phyloP scores from a whole-genome alignment of 108 stramenopile genomes.

The Discostella stelligeroides region DNA sequence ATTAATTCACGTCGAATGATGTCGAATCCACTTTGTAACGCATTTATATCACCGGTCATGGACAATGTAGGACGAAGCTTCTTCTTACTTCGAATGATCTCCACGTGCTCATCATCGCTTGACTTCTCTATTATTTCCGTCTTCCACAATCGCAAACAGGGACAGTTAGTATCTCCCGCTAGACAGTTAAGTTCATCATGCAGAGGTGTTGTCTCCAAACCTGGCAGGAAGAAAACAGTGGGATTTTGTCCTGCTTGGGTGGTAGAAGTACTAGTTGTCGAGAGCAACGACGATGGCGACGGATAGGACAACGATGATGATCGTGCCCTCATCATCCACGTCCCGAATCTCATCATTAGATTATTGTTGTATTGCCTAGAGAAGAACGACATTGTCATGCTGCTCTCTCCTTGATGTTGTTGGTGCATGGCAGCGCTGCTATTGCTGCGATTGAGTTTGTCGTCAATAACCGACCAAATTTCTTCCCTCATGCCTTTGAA shows the following conservation, averaged over 20 bases:
- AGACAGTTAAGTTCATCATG: conserved; percentile 15
- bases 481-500: conserved; percentile 35
- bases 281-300: too few species aligned
- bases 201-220: conserved; percentile 37
- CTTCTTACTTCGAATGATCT: conserved; percentile 5
- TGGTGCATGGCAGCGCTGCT: too few species aligned
- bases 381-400: too few species aligned
- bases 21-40: conserved; percentile 15
- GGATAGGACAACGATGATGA: neutral
- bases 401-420: too few species aligned
- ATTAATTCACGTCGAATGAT: conserved; percentile 33
- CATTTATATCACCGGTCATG: conserved; percentile 40
- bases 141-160: conserved; percentile 46
- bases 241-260: conserved; percentile 41
- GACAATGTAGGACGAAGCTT: conserved; percentile 19
- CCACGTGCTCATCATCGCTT: neutral
- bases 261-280: too few species aligned
- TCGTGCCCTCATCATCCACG: too few species aligned
- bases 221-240: conserved; percentile 43
- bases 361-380: too few species aligned
- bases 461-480: conserved; percentile 22
- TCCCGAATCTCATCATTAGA: too few species aligned
- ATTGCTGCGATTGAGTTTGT: conserved; percentile 1
- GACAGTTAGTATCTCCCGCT: conserved; percentile 22
- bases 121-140: too few species aligned